Conservation (phyloP, 768 basidiomycete genomes). For the Termitomyces sp. region DNA sequence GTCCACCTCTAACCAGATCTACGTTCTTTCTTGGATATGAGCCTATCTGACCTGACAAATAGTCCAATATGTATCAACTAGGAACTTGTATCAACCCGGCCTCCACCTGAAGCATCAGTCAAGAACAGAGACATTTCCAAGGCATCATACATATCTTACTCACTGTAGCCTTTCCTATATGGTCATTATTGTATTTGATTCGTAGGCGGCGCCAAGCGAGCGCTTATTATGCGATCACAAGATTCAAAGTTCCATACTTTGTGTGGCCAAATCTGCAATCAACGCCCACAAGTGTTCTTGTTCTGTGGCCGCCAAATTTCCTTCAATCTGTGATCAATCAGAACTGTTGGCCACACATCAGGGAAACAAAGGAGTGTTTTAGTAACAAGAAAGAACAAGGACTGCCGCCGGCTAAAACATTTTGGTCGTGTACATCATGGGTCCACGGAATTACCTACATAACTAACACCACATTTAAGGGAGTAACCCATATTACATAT, state of each 20-base stretch:
- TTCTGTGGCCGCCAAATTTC: neutral
- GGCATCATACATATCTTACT: neutral
- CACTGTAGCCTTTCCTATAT: neutral
- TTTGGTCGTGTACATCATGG: neutral
- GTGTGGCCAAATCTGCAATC: conserved; percentile 11
- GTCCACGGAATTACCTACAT: neutral
- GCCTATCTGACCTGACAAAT: conserved; percentile 1
- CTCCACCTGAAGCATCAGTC: neutral
- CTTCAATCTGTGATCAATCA: conserved; percentile 9
- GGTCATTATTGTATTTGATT: conserved; percentile 12
- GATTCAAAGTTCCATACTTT: conserved; percentile 4
- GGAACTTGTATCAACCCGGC: no score
- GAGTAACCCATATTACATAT: neutral
- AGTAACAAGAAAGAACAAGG: conserved; percentile 1
- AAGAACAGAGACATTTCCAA: neutral
- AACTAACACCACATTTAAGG: neutral
- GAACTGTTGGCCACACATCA: neutral
- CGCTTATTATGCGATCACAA: conserved; percentile 12
- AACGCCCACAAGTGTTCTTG: conserved; percentile 13
- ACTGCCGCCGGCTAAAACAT: neutral
- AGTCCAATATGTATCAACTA: neutral
- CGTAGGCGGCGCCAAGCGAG: conserved; percentile 4
- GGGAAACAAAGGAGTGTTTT: neutral
- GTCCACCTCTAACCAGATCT: neutral
- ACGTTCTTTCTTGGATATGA: neutral